These are phyloP conservation scores for Phytophthora pluvialis DNA, from an alignment of 352 stramenopile species.

Conservation along the genomic window DNA sequence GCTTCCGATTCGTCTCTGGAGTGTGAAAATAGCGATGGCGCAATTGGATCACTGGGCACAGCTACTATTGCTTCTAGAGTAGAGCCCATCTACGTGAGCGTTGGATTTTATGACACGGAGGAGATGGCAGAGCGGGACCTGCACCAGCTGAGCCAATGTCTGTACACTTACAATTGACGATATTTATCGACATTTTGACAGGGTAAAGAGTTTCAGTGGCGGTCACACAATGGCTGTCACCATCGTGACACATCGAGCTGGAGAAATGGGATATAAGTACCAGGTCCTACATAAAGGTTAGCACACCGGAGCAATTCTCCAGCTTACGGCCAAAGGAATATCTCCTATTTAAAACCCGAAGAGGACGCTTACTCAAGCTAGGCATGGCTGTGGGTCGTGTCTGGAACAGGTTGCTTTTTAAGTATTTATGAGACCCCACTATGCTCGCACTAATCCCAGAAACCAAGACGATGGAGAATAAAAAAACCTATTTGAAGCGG, in stretches of 20 bases:
- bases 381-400: slow-evolving; percentile 3
- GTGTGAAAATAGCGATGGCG: too few species aligned
- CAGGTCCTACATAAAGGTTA: slow-evolving; percentile 9
- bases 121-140: background rate
- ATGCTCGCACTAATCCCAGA: slow-evolving; percentile 3
- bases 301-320: background rate
- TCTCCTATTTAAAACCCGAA: slow-evolving; percentile 7
- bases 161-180: slow-evolving; percentile 2
- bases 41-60: too few species aligned
- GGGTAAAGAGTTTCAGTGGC: background rate
- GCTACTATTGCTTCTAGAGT: too few species aligned
- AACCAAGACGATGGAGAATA: slow-evolving; percentile 11
- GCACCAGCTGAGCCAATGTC: background rate
- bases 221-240: slow-evolving; percentile 1
- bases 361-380: slow-evolving; percentile 7
- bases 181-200: background rate
- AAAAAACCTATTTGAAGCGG: slow-evolving; percentile 3
- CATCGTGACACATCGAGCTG: background rate
- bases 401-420: slow-evolving; percentile 10
- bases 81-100: background rate
- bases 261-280: background rate
- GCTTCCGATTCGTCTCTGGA: too few species aligned
- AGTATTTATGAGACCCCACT: slow-evolving; percentile 2
- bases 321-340: background rate
- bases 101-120: background rate